phyloP scores from a whole-genome alignment of 2,329 filamentous ascomycete genomes.

The Sclerotiophoma versabilis region DNA sequence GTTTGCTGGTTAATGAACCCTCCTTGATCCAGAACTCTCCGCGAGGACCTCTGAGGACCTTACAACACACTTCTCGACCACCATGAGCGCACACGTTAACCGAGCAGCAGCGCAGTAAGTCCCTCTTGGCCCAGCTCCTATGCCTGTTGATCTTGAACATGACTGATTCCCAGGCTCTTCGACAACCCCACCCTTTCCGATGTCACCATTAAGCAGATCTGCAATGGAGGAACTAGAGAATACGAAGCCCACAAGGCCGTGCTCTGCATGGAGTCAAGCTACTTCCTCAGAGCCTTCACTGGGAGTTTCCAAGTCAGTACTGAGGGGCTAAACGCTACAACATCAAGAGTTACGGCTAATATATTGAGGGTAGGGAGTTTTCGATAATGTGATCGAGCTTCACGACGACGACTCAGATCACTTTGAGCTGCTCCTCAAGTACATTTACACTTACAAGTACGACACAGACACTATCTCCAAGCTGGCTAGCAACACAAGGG shows the following conservation, averaged over 20 bases:
- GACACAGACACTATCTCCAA: background rate
- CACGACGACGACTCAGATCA: background rate
- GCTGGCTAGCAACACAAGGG: background rate
- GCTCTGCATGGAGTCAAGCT: slow-evolving; percentile 11
- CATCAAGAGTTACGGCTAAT: background rate
- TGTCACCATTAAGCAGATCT: slow-evolving; percentile 11
- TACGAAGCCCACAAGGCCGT: slow-evolving; percentile 20
- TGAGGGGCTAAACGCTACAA: too few species aligned
- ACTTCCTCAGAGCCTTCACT: slow-evolving; percentile 20
- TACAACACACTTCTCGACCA: too few species aligned
- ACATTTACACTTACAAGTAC: slow-evolving; percentile 16
- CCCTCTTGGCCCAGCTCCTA: too few species aligned
- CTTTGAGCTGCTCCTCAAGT: slow-evolving; percentile 20
- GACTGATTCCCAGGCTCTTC: slow-evolving; percentile 10
- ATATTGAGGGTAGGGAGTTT: slow-evolving; percentile 9
- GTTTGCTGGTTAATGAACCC: too few species aligned
- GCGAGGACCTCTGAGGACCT: too few species aligned
- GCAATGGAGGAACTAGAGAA: background rate
- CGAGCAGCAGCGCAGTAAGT: too few species aligned
- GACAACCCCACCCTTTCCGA: slow-evolving; percentile 18
- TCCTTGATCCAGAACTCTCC: too few species aligned
- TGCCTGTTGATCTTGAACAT: background rate
- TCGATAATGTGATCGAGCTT: slow-evolving; percentile 6
- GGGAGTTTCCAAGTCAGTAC: slow-evolving; percentile 20
- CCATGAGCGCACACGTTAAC: too few species aligned